These are phyloP conservation scores for Neurospora sp. DNA, from an alignment of 2,329 filamentous ascomycete species.

Conservation along the genomic window DNA sequence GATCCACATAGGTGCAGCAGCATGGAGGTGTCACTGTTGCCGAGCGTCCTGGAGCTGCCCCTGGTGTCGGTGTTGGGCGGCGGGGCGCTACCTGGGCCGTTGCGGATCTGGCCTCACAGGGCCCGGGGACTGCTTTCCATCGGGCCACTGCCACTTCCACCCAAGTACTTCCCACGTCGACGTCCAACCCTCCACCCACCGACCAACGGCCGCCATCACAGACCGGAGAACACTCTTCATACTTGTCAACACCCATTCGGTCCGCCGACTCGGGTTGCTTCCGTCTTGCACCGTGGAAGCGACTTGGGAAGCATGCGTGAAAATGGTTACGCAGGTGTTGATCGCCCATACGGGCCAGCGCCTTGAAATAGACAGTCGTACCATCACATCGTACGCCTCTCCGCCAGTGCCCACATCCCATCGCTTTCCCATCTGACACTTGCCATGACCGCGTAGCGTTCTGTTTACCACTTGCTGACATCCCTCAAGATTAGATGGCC, in stretches of 20 bases:
- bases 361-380: slow-evolving; percentile 65
- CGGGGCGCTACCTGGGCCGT: background rate
- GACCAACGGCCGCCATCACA: background rate
- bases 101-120: background rate
- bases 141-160: background rate
- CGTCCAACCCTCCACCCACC: background rate
- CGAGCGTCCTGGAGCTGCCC: background rate
- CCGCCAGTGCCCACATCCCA: slow-evolving; percentile 1
- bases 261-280: background rate
- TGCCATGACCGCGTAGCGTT: background rate
- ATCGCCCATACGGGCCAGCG: slow-evolving; percentile 88
- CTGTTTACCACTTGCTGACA: slow-evolving; percentile 13
- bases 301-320: slow-evolving; percentile 37
- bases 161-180: background rate
- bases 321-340: slow-evolving; percentile 83
- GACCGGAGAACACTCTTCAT: background rate
- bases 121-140: background rate
- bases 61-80: background rate
- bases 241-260: background rate
- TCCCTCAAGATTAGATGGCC: slow-evolving; percentile 60
- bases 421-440: slow-evolving; percentile 1
- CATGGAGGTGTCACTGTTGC: background rate
- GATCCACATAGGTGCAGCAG: background rate
- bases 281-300: background rate
- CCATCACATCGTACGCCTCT: slow-evolving; percentile 57